A percentile compares a stretch with the other conserved stretches of the same genome.
phyloP scores from a whole-genome alignment of 148 eudicot species.

The Linanthus parryae region DNA sequence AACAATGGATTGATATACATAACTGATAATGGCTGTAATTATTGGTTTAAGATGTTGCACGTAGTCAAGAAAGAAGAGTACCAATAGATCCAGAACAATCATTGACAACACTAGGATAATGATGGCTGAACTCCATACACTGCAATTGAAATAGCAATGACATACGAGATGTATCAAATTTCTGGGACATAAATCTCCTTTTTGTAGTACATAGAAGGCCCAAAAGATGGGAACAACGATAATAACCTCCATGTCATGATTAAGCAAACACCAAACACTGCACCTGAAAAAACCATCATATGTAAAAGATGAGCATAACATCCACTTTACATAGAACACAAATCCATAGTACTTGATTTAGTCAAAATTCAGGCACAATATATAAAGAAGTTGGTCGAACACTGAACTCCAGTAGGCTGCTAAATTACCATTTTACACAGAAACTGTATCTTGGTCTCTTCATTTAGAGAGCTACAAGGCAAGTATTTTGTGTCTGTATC shows the following conservation, averaged over 20 bases:
- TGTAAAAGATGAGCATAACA: background rate
- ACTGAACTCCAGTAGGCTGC: too few relatives aligned
- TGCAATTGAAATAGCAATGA: constrained; percentile 23
- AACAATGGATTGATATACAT: background rate
- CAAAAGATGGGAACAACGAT: constrained; percentile 11
- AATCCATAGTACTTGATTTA: background rate
- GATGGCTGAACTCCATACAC: constrained; percentile 90
- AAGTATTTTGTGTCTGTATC: too few relatives aligned
- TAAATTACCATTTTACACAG: too few relatives aligned
- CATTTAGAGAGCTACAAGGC: too few relatives aligned
- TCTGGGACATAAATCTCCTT: background rate
- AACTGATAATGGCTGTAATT: background rate
- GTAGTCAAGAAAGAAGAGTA: constrained; percentile 22
- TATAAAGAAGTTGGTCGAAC: too few relatives aligned
- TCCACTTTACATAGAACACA: constrained; percentile 1
- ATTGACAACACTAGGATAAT: constrained; percentile 79
- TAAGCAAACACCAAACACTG: constrained; percentile 82
- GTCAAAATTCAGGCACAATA: too few relatives aligned
- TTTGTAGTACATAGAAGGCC: constrained; percentile 11
- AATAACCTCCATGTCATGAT: constrained; percentile 90
- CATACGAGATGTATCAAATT: constrained; percentile 1
- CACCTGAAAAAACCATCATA: constrained; percentile 81
- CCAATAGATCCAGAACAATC: constrained; percentile 94
- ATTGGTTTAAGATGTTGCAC: constrained; percentile 2
- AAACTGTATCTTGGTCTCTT: too few relatives aligned